Base-by-base conservation (phyloP, 202 grass and related monocot species). In the Carex sylvatica region DNA sequence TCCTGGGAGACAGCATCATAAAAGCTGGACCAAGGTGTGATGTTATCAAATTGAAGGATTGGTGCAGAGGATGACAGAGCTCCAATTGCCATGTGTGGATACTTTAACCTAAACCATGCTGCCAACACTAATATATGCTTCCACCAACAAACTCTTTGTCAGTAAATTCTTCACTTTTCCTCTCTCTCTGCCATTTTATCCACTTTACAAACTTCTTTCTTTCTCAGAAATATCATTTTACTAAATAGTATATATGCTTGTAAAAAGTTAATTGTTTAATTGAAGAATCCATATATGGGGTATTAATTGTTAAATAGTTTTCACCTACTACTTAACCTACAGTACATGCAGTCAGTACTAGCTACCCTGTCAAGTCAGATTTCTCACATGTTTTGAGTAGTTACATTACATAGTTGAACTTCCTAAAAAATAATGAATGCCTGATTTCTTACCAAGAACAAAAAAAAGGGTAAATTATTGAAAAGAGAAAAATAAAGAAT, bases 71-170 rank as follows among this genome's bases (percentile, higher is more conserved):
- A 93, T 9, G 95, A 88, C 40, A 98, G 3, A 6, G 95, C 95
- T 9, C 95, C 95, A 86, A 98, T 86, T 72, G 92, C 30, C 10
- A 98, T 84, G 22, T 98, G 95, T 13, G 95, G 95, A 69, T 98
- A 98, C 83, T 98, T 98, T 19, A 98, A 72, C 84, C 95, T 91
- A 93, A 98, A 95, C 95, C 95, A 98, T 0, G 92, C 89, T 6
- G 95, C 92, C 76, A 98, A 54, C 95, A 98, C 95, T 95, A 28
- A 28, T 28, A 28, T 28, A 52, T 77, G 73, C 52, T 77, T 58
- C 52, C 73, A 77, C 52, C 73, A 77, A 58, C 52, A 77, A 76
- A 58, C 73, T 58, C 22, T 77, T 56, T 76, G 51, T 76, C 72
- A 76, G 51, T 76, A 33, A 35, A 70, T 81, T 70, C 23, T 76